phyloP scores from a whole-genome alignment of 805 yeast genomes.

The Diddensiella caesifluorescens region DNA sequence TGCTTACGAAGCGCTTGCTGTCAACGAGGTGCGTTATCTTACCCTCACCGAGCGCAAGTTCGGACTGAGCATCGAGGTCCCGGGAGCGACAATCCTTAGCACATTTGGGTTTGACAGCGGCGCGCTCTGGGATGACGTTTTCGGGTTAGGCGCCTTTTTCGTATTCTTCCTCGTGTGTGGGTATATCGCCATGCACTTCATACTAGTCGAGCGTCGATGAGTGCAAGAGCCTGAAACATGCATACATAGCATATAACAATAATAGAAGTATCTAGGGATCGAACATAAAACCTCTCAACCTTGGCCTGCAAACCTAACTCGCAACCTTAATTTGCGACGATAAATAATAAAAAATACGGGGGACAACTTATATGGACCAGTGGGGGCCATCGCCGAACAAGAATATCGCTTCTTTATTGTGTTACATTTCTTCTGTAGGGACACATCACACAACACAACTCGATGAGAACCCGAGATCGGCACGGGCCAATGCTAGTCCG shows the following conservation, averaged over 20 bases:
- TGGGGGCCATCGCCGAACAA: no score
- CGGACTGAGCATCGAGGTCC: conserved; percentile 91
- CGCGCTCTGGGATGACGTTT: conserved; percentile 63
- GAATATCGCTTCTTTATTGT: no score
- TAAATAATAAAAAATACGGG: no score
- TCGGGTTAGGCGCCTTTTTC: conserved; percentile 54
- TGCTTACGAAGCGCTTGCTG: conserved; percentile 87
- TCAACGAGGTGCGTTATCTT: conserved; percentile 86
- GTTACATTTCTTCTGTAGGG: no score
- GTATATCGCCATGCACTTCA: conserved; percentile 64
- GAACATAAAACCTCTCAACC: no score
- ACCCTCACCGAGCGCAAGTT: conserved; percentile 81
- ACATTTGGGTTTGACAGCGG: conserved; percentile 90
- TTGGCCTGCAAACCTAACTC: no score
- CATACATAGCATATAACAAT: not conserved
- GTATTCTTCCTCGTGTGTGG: conserved; percentile 60
- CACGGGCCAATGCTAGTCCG: no score
- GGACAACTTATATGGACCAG: no score
- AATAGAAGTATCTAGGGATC: not conserved
- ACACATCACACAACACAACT: no score
- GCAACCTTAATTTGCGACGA: no score
- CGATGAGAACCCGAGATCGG: no score
- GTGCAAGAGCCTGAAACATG: not conserved
- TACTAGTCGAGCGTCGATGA: conserved; percentile 70
- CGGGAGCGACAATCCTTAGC: conserved; percentile 94